Evolutionary conservation across 139 green algal species (phyloP).

Genomic region (Asterochloris sp.): DNA sequence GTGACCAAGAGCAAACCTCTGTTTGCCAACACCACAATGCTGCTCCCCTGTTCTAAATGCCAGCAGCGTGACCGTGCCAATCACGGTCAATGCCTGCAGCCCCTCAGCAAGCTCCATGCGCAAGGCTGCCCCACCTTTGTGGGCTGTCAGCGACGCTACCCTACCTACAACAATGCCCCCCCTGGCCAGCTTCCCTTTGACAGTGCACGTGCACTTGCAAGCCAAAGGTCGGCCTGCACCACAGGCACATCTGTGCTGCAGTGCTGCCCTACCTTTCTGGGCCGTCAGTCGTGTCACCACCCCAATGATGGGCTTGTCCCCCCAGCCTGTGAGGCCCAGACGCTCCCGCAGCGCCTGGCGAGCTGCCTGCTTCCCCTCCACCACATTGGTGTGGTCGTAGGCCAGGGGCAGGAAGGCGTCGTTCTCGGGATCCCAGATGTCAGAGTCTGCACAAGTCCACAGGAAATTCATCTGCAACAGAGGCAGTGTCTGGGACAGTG

Average conservation of each 20-base stretch:
- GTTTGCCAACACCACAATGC: no score
- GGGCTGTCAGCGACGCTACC: conserved; percentile 65
- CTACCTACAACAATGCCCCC: conserved; percentile 56
- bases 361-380: conserved; percentile 67
- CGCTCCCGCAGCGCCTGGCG: conserved; percentile 53
- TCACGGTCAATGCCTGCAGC: no score
- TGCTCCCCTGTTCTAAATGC: no score
- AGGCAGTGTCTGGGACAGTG: no score
- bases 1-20: no score
- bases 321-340: conserved; percentile 55
- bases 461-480: no score
- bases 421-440: conserved; percentile 93
- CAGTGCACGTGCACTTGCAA: background rate
- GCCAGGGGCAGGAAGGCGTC: conserved; percentile 83
- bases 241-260: no score
- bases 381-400: conserved; percentile 36
- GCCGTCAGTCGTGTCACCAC: conserved; percentile 79
- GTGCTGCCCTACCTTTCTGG: conserved; percentile 70
- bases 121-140: conserved; percentile 52
- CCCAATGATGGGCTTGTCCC: conserved; percentile 73
- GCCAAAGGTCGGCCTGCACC: no score
- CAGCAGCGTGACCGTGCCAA: no score
- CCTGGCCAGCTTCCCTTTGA: conserved; percentile 10
- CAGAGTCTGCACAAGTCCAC: conserved; percentile 42
- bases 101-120: no score